These are phyloP conservation scores for Myriosclerotinia curreyana DNA, from an alignment of 2,329 filamentous ascomycete species.

Conservation along the genomic window DNA sequence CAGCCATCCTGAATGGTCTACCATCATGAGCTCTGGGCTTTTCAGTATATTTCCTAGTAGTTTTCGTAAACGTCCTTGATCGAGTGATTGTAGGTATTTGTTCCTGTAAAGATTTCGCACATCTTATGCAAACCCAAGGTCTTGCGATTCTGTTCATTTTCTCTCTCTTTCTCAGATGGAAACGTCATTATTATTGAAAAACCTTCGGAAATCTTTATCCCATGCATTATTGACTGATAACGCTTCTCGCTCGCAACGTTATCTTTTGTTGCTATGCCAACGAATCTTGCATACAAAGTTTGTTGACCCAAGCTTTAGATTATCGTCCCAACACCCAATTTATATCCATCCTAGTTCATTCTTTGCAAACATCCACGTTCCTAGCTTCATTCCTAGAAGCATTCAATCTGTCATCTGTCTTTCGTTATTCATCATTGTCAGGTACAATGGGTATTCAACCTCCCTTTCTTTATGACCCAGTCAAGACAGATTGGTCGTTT, in stretches of 20 bases:
- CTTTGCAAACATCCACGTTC: constrained; percentile 26
- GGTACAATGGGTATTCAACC: constrained; percentile 53
- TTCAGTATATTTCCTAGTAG: constrained; percentile 30
- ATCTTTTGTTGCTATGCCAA: constrained; percentile 38
- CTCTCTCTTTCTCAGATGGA: background rate
- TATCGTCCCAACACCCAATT: background rate
- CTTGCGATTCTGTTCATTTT: constrained; percentile 31
- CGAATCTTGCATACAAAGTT: constrained; percentile 28
- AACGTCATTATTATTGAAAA: constrained; percentile 27
- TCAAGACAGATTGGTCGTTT: constrained; percentile 56
- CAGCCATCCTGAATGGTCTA: constrained; percentile 71
- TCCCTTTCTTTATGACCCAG: constrained; percentile 70
- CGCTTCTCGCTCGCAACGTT: constrained; percentile 14
- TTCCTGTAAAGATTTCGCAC: constrained; percentile 25
- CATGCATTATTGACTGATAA: constrained; percentile 17
- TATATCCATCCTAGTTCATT: constrained; percentile 30
- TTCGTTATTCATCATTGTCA: constrained; percentile 25
- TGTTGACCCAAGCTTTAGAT: constrained; percentile 17
- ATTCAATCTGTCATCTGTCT: background rate
- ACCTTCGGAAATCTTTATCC: constrained; percentile 29
- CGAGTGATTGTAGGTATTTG: constrained; percentile 1
- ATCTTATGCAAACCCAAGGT: constrained; percentile 35
- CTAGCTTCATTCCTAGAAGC: constrained; percentile 26
- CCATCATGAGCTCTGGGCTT: constrained; percentile 33
- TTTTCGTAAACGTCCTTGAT: constrained; percentile 3